Conservation (phyloP, 1,284 basidiomycete genomes). For the Papiliotrema laurentii region DNA sequence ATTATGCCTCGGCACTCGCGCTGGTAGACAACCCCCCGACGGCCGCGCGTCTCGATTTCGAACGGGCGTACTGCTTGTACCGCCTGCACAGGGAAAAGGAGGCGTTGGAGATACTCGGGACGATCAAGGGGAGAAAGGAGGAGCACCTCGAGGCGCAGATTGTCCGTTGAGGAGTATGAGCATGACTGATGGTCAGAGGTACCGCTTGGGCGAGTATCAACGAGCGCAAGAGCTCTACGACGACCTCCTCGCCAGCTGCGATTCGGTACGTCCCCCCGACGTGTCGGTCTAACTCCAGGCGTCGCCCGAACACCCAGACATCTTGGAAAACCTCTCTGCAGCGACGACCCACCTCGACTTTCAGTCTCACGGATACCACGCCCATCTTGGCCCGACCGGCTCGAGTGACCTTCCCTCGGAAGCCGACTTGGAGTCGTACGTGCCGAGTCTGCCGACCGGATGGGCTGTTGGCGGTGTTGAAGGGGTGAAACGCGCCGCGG, state of each 20-base stretch:
- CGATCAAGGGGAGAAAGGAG: slow-evolving; percentile 60
- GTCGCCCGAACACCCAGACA: slow-evolving; percentile 80
- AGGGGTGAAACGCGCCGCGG: slow-evolving; percentile 12
- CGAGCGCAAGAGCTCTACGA: slow-evolving; percentile 69
- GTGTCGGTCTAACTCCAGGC: slow-evolving; percentile 51
- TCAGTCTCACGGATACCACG: slow-evolving; percentile 63
- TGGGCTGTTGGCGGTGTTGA: slow-evolving; percentile 28
- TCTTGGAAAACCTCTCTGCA: slow-evolving; percentile 73
- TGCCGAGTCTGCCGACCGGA: slow-evolving; percentile 37
- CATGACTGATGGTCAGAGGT: slow-evolving; percentile 53
- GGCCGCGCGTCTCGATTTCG: slow-evolving; percentile 54
- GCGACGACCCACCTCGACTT: slow-evolving; percentile 75
- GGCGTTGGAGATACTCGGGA: slow-evolving; percentile 56
- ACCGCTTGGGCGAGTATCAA: slow-evolving; percentile 70
- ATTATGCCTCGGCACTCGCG: slow-evolving; percentile 48
- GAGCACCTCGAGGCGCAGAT: slow-evolving; percentile 78
- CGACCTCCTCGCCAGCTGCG: slow-evolving; percentile 66
- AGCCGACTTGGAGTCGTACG: slow-evolving; percentile 34
- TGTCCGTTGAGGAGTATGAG: slow-evolving; percentile 46
- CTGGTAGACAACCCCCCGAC: slow-evolving; percentile 42
- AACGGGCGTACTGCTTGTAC: slow-evolving; percentile 75
- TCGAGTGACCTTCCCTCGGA: slow-evolving; percentile 19
- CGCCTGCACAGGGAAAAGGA: slow-evolving; percentile 68
- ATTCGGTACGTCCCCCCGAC: slow-evolving; percentile 53
- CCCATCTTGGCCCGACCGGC: slow-evolving; percentile 28